These are phyloP conservation scores for Wallacemonas sp. DNA, from an alignment of 208 protist species.

Conservation along the genomic window DNA sequence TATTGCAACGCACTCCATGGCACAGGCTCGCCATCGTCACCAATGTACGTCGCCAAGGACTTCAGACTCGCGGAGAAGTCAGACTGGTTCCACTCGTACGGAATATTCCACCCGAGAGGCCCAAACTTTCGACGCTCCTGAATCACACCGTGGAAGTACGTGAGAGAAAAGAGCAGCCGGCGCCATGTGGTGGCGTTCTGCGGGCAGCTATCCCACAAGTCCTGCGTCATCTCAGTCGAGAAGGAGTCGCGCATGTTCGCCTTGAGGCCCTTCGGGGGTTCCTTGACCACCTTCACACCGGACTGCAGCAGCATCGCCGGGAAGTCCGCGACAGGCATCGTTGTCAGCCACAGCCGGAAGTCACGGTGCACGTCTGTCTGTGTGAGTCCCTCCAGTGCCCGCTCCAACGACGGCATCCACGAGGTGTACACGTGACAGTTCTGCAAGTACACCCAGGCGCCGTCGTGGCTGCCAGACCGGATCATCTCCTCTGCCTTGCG, in stretches of 20 bases:
- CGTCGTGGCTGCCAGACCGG: constrained; percentile 60
- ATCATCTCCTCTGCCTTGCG: constrained; percentile 92
- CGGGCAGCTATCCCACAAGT: constrained; percentile 82
- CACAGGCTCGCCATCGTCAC: constrained; percentile 47
- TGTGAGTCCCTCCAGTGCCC: constrained; percentile 83
- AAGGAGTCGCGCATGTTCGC: constrained; percentile 93
- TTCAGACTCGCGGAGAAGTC: constrained; percentile 90
- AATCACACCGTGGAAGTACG: constrained; percentile 94
- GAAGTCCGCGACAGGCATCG: constrained; percentile 93
- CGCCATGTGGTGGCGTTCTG: constrained; percentile 86
- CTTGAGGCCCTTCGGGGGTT: constrained; percentile 96
- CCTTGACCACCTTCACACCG: constrained; percentile 97
- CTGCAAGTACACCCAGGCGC: constrained; percentile 95
- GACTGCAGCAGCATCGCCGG: constrained; percentile 94
- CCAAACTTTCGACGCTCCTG: constrained; percentile 95
- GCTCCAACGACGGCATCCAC: constrained; percentile 95
- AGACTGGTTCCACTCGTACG: constrained; percentile 95
- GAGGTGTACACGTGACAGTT: constrained; percentile 96
- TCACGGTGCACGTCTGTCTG: constrained; percentile 78
- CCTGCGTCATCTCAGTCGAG: constrained; percentile 54
- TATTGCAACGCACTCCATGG: constrained; percentile 90
- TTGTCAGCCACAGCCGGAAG: constrained; percentile 97
- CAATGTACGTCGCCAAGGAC: constrained; percentile 80
- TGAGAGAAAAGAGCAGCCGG: constrained; percentile 95
- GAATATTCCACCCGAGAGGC: constrained; percentile 95